Evolutionary conservation across 2,329 filamentous ascomycete species (phyloP), one percentile per base, ranked within the genome.

Genomic region (Xylogone sp.): DNA sequence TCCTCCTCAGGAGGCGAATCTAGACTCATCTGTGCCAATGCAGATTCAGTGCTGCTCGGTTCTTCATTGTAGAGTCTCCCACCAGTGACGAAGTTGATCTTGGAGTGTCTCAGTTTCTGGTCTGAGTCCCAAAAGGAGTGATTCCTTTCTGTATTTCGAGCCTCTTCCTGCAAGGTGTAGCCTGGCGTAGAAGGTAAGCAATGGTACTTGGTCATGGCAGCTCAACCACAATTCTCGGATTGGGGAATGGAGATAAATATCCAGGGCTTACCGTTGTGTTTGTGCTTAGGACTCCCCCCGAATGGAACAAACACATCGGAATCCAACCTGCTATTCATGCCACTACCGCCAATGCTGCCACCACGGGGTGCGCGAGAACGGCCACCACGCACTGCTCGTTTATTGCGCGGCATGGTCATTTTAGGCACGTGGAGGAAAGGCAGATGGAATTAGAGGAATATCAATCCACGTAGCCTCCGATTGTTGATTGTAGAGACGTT

Each of bases 51-150:
- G 9, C 42, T 34, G 9, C 24, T 43, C 9, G 56, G 53, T 47
- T 70, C 67, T 20, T 60, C 56, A 18, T 60, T 53, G 31, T 73
- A 65, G 49, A 75, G 65, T 42, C 67, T 68, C 20, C 81, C 81
- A 29, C 81, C 82, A 62, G 80, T 83, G 53, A 87, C 75, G 62
- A 88, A 88, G 2, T 68, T 65, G 47, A 87, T 74, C 21, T 71
- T 70, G 49, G 76, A 72, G 59, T 84, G 69, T 53, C 84, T 75
- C 46, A 87, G 70, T 56, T 75, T 75, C 46, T 69, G 67, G 54
- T 74, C 72, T 2, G 72, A 65, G 50, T 73, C 71, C 66, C 75
- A 77, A 44, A 70, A 64, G 24, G 69, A 70, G 42, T 69, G 68
- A 57, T 79, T 75, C 18, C 68, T 71, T 61, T 77, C 77, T 12